Conservation (phyloP, 345 rosid genomes). For the Cochlearia excelsa region DNA sequence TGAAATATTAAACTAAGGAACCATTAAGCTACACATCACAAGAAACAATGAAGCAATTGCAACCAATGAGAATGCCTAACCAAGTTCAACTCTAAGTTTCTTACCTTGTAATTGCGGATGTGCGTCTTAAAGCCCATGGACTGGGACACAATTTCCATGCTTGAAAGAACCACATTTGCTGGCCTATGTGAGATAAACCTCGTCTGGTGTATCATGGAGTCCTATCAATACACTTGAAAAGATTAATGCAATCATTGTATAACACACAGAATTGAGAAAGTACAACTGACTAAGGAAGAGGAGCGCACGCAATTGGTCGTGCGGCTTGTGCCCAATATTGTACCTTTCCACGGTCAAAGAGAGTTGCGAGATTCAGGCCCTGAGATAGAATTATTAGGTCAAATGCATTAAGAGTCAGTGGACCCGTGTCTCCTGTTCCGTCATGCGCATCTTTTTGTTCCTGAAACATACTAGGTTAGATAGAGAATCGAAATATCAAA, state of each 20-base stretch:
- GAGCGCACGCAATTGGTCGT: slow-evolving; percentile 5
- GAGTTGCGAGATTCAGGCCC: slow-evolving; percentile 85
- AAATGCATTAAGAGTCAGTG: slow-evolving; percentile 87
- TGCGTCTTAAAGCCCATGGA: slow-evolving; percentile 97
- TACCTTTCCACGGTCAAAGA: slow-evolving; percentile 66
- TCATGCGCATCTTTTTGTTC: slow-evolving; percentile 52
- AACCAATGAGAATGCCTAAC: not conserved
- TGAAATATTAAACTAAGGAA: not conserved
- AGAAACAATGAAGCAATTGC: not conserved
- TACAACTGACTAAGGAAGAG: slow-evolving; percentile 6
- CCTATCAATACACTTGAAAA: slow-evolving; percentile 43
- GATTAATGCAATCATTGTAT: not conserved
- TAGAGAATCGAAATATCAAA: not conserved
- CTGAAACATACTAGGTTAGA: slow-evolving; percentile 39
- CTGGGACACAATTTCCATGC: slow-evolving; percentile 96
- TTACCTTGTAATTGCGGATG: slow-evolving; percentile 88
- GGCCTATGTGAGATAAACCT: slow-evolving; percentile 83
- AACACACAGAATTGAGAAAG: slow-evolving; percentile 10
- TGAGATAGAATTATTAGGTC: slow-evolving; percentile 89
- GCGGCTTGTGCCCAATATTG: not conserved
- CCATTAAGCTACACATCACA: too few species aligned
- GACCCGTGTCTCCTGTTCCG: slow-evolving; percentile 60
- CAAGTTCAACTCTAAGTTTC: slow-evolving; percentile 16
- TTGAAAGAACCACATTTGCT: slow-evolving; percentile 78
- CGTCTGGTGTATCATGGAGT: slow-evolving; percentile 73